Evolutionary conservation across 148 eudicot genomes (phyloP).

Genomic region (Suaeda aralocaspica): DNA sequence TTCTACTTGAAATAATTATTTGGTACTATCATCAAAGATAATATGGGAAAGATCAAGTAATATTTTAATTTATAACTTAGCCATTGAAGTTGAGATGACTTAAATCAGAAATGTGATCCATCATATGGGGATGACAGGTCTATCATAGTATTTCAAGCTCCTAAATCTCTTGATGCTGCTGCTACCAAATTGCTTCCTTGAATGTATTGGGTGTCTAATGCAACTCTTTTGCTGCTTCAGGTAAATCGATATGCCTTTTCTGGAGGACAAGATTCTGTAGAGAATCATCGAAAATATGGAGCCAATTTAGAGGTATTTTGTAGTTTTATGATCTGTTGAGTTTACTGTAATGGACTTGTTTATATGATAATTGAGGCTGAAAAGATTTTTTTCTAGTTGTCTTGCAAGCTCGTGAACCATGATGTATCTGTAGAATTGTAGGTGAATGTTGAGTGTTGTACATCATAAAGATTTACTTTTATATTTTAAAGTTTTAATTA

Average conservation of each 20-base stretch:
- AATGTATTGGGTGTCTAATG: neutral
- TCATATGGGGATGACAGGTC: neutral
- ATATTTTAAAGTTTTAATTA: neutral
- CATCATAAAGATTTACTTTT: neutral
- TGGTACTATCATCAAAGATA: neutral
- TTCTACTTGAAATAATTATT: too few relatives aligned
- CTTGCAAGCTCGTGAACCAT: neutral
- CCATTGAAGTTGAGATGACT: neutral
- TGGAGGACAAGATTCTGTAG: constrained; percentile 95
- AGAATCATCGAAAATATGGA: constrained; percentile 78
- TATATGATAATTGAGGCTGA: neutral
- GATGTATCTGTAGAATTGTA: constrained; percentile 1
- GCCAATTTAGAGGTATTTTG: constrained; percentile 84
- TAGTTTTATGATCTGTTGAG: neutral
- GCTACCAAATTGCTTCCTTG: neutral
- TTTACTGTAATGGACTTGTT: neutral
- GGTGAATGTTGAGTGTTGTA: neutral
- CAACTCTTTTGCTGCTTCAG: constrained; percentile 34
- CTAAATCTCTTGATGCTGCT: neutral
- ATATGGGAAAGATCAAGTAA: neutral
- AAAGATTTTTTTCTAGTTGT: neutral
- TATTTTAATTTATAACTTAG: neutral
- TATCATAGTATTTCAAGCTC: neutral
- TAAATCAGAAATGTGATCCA: neutral
- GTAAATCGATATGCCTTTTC: constrained; percentile 89